These are phyloP conservation scores for Arthrobotrys conoides DNA, from an alignment of 2,329 filamentous ascomycete genomes.

Conservation along the genomic window DNA sequence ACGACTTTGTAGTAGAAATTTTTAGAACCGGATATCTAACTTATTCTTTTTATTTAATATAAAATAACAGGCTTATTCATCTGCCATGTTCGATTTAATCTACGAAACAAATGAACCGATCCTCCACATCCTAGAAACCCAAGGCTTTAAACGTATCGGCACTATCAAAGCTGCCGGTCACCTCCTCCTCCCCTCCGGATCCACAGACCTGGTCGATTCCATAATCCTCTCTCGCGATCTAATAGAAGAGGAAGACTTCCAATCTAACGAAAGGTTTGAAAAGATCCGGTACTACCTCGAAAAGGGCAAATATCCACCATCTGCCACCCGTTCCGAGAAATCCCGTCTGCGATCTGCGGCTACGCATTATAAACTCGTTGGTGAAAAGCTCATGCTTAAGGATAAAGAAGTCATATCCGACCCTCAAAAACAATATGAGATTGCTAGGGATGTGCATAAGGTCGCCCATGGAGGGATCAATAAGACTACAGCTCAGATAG, in stretches of 20 bases:
- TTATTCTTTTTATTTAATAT: background rate
- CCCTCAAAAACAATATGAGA: slow-evolving; percentile 89
- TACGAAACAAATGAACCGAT: slow-evolving; percentile 82
- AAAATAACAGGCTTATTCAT: slow-evolving; percentile 73
- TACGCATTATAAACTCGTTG: slow-evolving; percentile 89
- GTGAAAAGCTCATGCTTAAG: slow-evolving; percentile 92
- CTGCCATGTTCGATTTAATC: slow-evolving; percentile 81
- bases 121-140: slow-evolving; percentile 79
- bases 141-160: slow-evolving; percentile 81
- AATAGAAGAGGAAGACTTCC: slow-evolving; percentile 74
- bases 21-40: background rate
- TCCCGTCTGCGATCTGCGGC: slow-evolving; percentile 91
- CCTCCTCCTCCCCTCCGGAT: slow-evolving; percentile 68
- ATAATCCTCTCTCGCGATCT: slow-evolving; percentile 73
- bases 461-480: slow-evolving; percentile 92
- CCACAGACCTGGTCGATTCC: slow-evolving; percentile 72
- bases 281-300: slow-evolving; percentile 99
- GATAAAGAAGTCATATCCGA: slow-evolving; percentile 97
- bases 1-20: background rate
- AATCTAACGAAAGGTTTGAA: slow-evolving; percentile 92
- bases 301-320: slow-evolving; percentile 91
- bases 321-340: slow-evolving; percentile 95
- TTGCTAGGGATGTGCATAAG: slow-evolving; percentile 82
- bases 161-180: slow-evolving; percentile 74
- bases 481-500: slow-evolving; percentile 94